Base-by-base conservation (phyloP, 108 stramenopile species). In the Cyclostephanos invisitatus region DNA sequence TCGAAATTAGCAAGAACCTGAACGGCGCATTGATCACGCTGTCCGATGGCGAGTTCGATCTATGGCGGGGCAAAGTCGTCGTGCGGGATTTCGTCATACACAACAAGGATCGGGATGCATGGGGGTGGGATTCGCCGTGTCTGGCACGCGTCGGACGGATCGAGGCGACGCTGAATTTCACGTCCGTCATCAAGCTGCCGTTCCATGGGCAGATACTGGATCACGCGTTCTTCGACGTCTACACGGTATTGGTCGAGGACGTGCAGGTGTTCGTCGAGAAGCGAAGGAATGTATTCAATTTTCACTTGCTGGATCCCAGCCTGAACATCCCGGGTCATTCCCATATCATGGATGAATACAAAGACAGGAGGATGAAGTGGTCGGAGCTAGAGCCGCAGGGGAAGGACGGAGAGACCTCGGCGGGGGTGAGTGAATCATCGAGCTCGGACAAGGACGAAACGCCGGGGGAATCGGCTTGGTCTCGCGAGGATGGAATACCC, bases 121-220 rank as follows among this genome's bases (percentile, higher is more conserved):
- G 81, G 81, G 67, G 71, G 12, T 82, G 81, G 81, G 81, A 82
- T 55, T 82, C 81, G 14, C 81, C 81, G 0, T 78, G 76, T 40
- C 49, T 82, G 11, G 77, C 66, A 35, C 36, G 81, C 9, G 76
- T 72, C 0, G 81, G 81, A 20, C 72, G 77, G 25, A 74, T 82
- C 22, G 76, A 82, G 40, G 77, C 55, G 17, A 73, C 76, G 7
- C 21, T 77, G 17, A 78, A 77, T 50, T 74, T 82, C 64, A 47
- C 72, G 15, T 82, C 81, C 0, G 56, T 75, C 1, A 73, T 80
- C 56, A 62, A 80, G 10, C 47, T 80, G 12, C 78, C 78, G 0
- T 10, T 20, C 10, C n/a, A 65, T 42, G 77, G 77, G 21, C 77
- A 55, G 6, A 54, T 78, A 51, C 24, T 77, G 24, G 62, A 77